Evolutionary conservation across 306 rosid genomes (phyloP).

Genomic region (Lagenaria siceraria): DNA sequence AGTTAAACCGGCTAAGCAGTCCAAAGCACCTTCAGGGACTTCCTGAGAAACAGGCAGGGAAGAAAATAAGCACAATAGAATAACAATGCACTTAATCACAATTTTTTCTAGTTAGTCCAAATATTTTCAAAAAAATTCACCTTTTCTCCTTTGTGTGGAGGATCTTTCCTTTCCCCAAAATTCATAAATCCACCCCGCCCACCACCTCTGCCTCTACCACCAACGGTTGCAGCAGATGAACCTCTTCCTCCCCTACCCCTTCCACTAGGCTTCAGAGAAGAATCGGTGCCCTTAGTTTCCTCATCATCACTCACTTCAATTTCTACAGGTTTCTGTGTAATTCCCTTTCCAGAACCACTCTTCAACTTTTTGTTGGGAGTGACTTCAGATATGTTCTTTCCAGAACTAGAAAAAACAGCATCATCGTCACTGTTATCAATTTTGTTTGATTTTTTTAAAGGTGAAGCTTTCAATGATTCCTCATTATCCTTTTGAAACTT

Average conservation of each 20-base stretch:
- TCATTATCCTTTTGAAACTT: conserved; percentile 35
- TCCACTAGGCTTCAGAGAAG: conserved; percentile 52
- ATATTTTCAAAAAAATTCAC: conserved; percentile 23
- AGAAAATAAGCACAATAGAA: conserved; percentile 8
- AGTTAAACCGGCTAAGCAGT: conserved; percentile 74
- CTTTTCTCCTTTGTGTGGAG: conserved; percentile 96
- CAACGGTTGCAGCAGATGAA: conserved; percentile 34
- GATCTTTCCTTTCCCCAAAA: conserved; percentile 93
- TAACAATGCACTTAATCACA: not conserved
- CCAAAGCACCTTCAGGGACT: conserved; percentile 88
- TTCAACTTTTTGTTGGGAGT: conserved; percentile 64
- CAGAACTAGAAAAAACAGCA: conserved; percentile 20
- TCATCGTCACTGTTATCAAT: conserved; percentile 35
- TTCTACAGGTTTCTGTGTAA: conserved; percentile 27
- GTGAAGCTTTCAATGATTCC: conserved; percentile 21
- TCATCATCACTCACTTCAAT: conserved; percentile 51
- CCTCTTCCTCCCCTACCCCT: conserved; percentile 83
- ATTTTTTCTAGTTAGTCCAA: conserved; percentile 4
- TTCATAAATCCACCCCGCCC: conserved; percentile 96
- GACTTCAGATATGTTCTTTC: conserved; percentile 35
- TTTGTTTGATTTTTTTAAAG: conserved; percentile 29
- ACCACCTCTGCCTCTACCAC: conserved; percentile 85
- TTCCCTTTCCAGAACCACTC: conserved; percentile 54
- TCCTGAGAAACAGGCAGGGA: conserved; percentile 47
- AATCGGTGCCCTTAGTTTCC: conserved; percentile 26